Conservation (phyloP, 345 rosid genomes). For the Aegle marmelos region DNA sequence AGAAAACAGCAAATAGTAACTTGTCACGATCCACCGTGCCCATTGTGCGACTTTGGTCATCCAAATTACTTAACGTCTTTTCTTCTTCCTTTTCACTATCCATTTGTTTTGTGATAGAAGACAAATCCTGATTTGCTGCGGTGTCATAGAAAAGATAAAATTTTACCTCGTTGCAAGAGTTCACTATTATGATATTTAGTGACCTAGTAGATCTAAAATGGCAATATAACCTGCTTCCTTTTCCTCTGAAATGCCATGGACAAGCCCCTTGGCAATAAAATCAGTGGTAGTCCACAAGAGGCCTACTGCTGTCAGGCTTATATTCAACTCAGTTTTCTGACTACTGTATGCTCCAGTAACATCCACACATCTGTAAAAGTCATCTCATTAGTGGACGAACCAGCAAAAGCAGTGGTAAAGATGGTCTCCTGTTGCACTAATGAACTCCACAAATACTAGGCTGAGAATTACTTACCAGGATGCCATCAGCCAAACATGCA, state of each 20-base stretch:
- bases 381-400: constrained; percentile 19
- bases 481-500: not conserved
- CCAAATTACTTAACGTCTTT: constrained; percentile 27
- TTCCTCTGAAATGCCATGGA: constrained; percentile 39
- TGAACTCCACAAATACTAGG: not conserved
- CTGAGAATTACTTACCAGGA: constrained; percentile 7
- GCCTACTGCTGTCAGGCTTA: constrained; percentile 94
- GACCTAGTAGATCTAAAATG: not conserved
- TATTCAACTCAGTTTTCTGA: constrained; percentile 88
- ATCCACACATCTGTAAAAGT: constrained; percentile 77
- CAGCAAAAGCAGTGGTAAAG: not conserved
- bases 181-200: not conserved
- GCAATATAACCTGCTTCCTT: constrained; percentile 51
- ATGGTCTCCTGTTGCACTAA: constrained; percentile 6
- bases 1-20: constrained; percentile 80
- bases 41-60: constrained; percentile 27
- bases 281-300: constrained; percentile 93
- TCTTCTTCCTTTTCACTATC: constrained; percentile 47
- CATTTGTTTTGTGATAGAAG: constrained; percentile 32
- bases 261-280: constrained; percentile 76
- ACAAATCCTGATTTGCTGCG: constrained; percentile 34
- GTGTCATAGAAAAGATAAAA: constrained; percentile 13
- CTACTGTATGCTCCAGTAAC: constrained; percentile 97
- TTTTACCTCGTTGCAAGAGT: constrained; percentile 9
- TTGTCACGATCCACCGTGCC: constrained; percentile 52